Conservation (phyloP, 1,139 yeast species). For the Suhomyces coccinellae region DNA sequence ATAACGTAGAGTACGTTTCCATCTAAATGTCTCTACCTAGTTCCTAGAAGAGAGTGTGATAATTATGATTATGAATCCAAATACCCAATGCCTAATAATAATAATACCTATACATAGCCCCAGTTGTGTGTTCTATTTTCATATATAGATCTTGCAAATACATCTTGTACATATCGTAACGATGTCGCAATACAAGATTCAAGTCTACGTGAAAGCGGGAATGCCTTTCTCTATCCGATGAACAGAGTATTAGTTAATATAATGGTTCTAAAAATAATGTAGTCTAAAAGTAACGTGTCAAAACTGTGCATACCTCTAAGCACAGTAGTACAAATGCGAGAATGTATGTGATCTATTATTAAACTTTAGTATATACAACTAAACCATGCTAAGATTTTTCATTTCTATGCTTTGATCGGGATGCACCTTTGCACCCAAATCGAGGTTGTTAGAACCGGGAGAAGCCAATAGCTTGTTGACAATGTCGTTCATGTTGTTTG, state of each 20-base stretch:
- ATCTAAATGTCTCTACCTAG: constrained; percentile 15
- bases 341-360: background rate
- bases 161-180: constrained; percentile 10
- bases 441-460: background rate
- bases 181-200: background rate
- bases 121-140: background rate
- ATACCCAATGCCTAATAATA: constrained; percentile 2
- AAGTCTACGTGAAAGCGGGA: too few species aligned
- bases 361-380: background rate
- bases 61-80: constrained; percentile 4
- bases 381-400: constrained; percentile 7
- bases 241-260: too few species aligned
- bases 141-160: constrained; percentile 12
- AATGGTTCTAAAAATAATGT: too few species aligned
- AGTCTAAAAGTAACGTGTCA: too few species aligned
- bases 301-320: background rate
- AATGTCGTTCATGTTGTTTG: constrained; percentile 9
- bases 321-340: background rate
- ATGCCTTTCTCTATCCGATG: too few species aligned
- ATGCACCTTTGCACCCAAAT: constrained; percentile 1
- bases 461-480: constrained; percentile 7
- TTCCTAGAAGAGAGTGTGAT: constrained; percentile 1
- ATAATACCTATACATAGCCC: constrained; percentile 7
- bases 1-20: constrained; percentile 64
- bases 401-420: constrained; percentile 12